Evolutionary conservation across 768 basidiomycete genomes (phyloP), one percentile per base, ranked within the genome.

Genomic region (Termitomyces sp.): DNA sequence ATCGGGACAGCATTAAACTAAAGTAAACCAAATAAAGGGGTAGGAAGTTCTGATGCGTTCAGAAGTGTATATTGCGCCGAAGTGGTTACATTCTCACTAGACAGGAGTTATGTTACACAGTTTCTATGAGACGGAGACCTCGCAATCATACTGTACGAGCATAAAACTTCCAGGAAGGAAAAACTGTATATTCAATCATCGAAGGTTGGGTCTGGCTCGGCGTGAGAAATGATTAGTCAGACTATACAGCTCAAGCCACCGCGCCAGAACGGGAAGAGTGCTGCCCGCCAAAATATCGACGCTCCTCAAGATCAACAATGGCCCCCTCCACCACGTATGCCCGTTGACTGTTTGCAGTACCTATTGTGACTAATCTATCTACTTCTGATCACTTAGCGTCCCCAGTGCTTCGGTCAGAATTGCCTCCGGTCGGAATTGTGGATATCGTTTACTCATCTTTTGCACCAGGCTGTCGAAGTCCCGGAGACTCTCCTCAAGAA

Each of bases 401-500:
- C 82, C 82, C 72, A 80, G 76, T 72, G 81, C 80, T 76, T 80
- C 81, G 75, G 82, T 83, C 64, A 76, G 80, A 75, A 62, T 51
- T 9, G 60, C 40, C 55, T 59, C 43, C 51, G 42, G 62, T 58
- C 24, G 20, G 55, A 43, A 42, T 62, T 47, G 24, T 14, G 22
- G 26, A 46, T 24, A 2, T 40, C n/a, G 16, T 54, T 64, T 64
- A 65, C 67, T 73, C 51, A 71, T 55, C 43, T 52, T 34, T 64
- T 57, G 47, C 16, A 18, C 55, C 68, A 93, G 91, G 85, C 87
- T 71, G 87, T 97, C 74, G 91, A 95, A 86, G 95, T 96, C 79
- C 95, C 95, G 75, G 95, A 97, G 88, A 98, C 95, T 72, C 88
- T 98, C 82, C 93, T 98, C 82, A 98, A 97, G 86, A 98, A 96